These are phyloP conservation scores for Umbilicus rupestris DNA, from an alignment of 164 flowering plant genomes.

Conservation along the genomic window DNA sequence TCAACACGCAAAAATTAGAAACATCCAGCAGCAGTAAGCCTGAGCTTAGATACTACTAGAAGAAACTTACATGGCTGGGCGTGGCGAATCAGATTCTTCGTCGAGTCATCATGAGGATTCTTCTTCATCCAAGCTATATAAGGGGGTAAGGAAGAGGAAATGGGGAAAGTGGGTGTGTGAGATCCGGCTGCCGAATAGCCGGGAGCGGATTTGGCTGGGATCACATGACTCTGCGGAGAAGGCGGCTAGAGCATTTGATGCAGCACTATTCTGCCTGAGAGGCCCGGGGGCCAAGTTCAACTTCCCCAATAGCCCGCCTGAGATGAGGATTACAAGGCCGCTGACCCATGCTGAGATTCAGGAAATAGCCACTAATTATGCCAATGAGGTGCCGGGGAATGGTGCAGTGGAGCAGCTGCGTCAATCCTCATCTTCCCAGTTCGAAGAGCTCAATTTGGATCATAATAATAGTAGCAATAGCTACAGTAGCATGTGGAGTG, in stretches of 20 bases:
- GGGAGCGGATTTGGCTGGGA: slow-evolving; percentile 84
- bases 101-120: not conserved
- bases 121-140: slow-evolving; percentile 20
- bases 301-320: slow-evolving; percentile 71
- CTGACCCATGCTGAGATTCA: slow-evolving; percentile 49
- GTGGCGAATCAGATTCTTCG: not conserved
- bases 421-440: not conserved
- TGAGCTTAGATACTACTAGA: too few species aligned
- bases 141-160: slow-evolving; percentile 73
- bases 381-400: slow-evolving; percentile 21
- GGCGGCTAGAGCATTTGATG: slow-evolving; percentile 90
- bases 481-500: not conserved
- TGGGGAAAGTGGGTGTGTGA: slow-evolving; percentile 95
- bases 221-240: slow-evolving; percentile 76
- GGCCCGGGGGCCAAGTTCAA: slow-evolving; percentile 64
- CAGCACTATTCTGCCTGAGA: slow-evolving; percentile 68
- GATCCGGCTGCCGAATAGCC: slow-evolving; percentile 70
- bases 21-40: not conserved
- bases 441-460: not conserved
- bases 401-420: slow-evolving; percentile 9
- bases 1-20: not conserved
- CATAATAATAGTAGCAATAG: not conserved
- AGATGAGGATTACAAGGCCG: slow-evolving; percentile 28
- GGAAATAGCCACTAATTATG: slow-evolving; percentile 46
- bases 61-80: not conserved